A percentile compares a stretch with the other conserved stretches of the same genome.
phyloP scores from a whole-genome alignment of 179 eudicot genomes.

The Kewa caespitosa region DNA sequence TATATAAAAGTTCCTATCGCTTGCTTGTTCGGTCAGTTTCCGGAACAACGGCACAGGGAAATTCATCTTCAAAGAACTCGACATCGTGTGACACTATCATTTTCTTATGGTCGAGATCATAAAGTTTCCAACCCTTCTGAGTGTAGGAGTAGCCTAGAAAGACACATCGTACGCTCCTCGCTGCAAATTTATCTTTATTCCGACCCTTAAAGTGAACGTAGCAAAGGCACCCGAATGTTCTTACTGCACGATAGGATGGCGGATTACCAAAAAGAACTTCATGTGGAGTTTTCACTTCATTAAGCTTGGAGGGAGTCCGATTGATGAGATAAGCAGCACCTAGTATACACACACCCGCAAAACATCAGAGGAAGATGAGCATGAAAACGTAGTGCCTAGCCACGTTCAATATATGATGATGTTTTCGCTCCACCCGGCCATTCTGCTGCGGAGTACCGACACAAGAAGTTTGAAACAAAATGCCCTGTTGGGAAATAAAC shows the following conservation, averaged over 20 bases:
- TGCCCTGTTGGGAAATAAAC: not conserved
- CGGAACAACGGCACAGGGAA: not conserved
- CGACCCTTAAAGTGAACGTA: not conserved
- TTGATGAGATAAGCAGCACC: not conserved
- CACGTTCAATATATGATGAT: not conserved
- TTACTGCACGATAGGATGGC: not conserved
- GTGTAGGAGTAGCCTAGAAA: not conserved
- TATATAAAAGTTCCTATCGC: no score
- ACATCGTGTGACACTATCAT: not conserved
- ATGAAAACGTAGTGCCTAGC: not conserved
- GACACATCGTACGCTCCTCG: not conserved
- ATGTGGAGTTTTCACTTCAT: not conserved
- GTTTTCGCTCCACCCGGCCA: not conserved
- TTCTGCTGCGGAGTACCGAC: not conserved
- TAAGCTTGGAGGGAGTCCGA: not conserved
- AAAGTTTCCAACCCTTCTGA: not conserved
- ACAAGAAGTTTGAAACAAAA: not conserved
- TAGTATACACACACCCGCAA: not conserved
- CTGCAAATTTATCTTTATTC: not conserved
- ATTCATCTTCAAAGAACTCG: not conserved
- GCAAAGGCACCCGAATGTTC: not conserved
- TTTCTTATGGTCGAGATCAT: not conserved
- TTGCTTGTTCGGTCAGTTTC: no score
- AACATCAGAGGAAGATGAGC: not conserved
- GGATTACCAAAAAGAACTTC: not conserved